Base-by-base conservation (phyloP, 306 rosid species). In the Datisca glomerata region DNA sequence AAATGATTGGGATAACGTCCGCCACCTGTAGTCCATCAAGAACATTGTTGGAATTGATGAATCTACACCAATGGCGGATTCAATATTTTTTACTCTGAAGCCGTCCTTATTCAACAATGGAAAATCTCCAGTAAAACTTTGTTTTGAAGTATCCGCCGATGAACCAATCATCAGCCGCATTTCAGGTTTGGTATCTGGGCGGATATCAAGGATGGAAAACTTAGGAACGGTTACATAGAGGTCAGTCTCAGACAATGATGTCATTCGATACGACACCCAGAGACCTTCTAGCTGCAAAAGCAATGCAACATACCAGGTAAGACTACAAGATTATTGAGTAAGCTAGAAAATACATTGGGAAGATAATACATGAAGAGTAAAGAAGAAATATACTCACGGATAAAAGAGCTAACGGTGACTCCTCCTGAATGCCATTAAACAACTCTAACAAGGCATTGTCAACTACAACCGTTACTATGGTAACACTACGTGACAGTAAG, bases 121-220 rank as follows among this genome's bases (percentile, higher is more conserved):
- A 60, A 59, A 58, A 52, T 67, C 78, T 45, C 79, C 89, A 21
- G 66, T 45, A 61, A 72, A 60, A 49, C 66, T 51, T 59, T 84
- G 92, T 64, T 75, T 89, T 16, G 53, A 70, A 63, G 74, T 80
- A 61, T 89, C 95, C 20, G 76, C 50, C 13, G 91, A 84, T 43
- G 93, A 80, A 53, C 98, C 98, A 46, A 89, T 95, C 98, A 89
- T 89, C 36, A 89, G 84, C 49, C 95, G 86, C 98, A 89, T 84
- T 67, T 84, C 98, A 48, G 95, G 86, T 68, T 75, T 84, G 20
- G 93, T 84, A 66, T 68, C 69, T 18, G 86, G 86, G 32, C 93
- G 93, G 63, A 78, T 70, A 56, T 89, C 98, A 17, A 89, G 70
- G 24, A 89, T 45, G 27, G 93, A 76, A 58, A 89, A 89, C 48